Evolutionary conservation across 2,329 filamentous ascomycete species (phyloP).

Genomic region (Tothia fuscella): DNA sequence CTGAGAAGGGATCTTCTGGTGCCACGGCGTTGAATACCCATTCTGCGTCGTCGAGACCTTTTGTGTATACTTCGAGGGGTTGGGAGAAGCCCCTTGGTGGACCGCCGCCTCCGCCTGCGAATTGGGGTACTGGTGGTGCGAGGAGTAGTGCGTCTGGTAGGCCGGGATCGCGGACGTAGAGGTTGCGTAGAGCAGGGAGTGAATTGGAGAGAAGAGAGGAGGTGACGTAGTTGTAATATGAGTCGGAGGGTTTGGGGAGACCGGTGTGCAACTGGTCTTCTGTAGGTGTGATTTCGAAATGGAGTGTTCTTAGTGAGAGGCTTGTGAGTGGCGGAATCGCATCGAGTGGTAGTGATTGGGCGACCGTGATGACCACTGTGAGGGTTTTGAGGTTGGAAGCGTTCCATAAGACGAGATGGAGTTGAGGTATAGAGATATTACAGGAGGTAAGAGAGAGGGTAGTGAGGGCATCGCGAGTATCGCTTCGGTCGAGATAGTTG

Average conservation of each 20-base stretch:
- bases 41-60: constrained; percentile 54
- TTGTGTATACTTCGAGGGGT: constrained; percentile 51
- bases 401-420: constrained; percentile 49
- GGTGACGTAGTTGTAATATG: constrained; percentile 77
- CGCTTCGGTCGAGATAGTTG: constrained; percentile 51
- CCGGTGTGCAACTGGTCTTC: constrained; percentile 44
- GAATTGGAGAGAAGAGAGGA: constrained; percentile 66
- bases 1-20: constrained; percentile 24
- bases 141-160: constrained; percentile 68
- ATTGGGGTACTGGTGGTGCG: constrained; percentile 49
- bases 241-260: constrained; percentile 38
- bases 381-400: constrained; percentile 48
- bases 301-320: constrained; percentile 55
- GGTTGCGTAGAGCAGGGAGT: constrained; percentile 58
- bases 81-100: constrained; percentile 36
- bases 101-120: constrained; percentile 27
- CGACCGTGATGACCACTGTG: constrained; percentile 44
- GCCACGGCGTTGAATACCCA: constrained; percentile 55
- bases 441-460: constrained; percentile 62
- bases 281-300: constrained; percentile 67
- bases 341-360: constrained; percentile 44
- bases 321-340: constrained; percentile 55
- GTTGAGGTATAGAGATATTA: constrained; percentile 49
- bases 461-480: constrained; percentile 48
- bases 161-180: constrained; percentile 76